Conservation (phyloP, 2,329 filamentous ascomycete species). For the Fusarium hostae region DNA sequence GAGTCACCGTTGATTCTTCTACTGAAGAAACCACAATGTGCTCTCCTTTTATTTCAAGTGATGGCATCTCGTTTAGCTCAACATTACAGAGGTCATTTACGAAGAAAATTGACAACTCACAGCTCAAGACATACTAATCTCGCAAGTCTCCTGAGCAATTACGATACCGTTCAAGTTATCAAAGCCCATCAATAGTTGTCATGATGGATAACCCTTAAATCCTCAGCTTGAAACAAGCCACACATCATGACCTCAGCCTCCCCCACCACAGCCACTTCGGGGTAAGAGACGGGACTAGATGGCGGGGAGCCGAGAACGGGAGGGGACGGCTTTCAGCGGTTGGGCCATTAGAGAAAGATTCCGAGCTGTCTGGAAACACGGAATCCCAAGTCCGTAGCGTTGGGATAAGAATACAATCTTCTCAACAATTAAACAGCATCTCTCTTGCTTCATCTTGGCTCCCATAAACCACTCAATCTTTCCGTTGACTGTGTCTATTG, state of each 20-base stretch:
- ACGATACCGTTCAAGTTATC: not conserved
- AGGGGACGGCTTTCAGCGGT: slow-evolving; percentile 44
- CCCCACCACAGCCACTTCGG: slow-evolving; percentile 39
- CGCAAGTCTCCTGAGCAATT: not conserved
- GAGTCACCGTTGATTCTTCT: not conserved
- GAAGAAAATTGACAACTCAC: not conserved
- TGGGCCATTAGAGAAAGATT: slow-evolving; percentile 24
- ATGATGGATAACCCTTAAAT: not conserved
- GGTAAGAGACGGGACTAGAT: slow-evolving; percentile 18
- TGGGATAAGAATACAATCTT: slow-evolving; percentile 17
- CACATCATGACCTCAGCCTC: slow-evolving; percentile 38
- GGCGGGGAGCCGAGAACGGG: slow-evolving; percentile 39
- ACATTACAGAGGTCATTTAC: not conserved
- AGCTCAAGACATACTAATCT: not conserved
- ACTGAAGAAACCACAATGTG: not conserved
- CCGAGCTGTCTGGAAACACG: slow-evolving; percentile 31
- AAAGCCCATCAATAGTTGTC: not conserved
- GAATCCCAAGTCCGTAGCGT: slow-evolving; percentile 26
- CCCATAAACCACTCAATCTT: not conserved
- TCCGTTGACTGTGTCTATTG: not conserved
- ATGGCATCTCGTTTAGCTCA: not conserved
- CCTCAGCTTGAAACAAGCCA: slow-evolving; percentile 15
- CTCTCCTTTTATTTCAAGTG: not conserved
- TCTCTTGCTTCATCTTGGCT: slow-evolving; percentile 4
- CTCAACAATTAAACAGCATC: slow-evolving; percentile 10